Evolutionary conservation across 2,329 filamentous ascomycete genomes (phyloP).

Genomic region (Aspergillus cejpii): DNA sequence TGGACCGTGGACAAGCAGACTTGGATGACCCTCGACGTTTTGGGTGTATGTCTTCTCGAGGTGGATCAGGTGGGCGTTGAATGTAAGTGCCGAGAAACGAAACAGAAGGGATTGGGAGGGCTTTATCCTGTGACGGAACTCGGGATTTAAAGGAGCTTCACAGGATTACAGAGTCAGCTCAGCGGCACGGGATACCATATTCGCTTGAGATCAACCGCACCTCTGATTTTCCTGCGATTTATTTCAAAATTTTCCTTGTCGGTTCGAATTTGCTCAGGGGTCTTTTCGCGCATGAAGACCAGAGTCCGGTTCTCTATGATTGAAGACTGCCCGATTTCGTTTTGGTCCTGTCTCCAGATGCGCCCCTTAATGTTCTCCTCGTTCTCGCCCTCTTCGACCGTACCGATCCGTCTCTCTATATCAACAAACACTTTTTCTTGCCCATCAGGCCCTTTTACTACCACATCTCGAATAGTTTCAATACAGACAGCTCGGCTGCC

Average conservation of each 20-base stretch:
- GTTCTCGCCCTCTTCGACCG: conserved; percentile 33
- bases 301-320: conserved; percentile 56
- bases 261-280: conserved; percentile 28
- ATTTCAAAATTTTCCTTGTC: conserved; percentile 22
- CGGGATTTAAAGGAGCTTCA: conserved; percentile 46
- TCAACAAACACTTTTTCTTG: conserved; percentile 56
- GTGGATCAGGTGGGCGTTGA: conserved; percentile 90
- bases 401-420: conserved; percentile 50
- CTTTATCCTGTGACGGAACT: conserved; percentile 54
- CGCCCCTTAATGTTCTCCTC: conserved; percentile 33
- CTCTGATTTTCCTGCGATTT: conserved; percentile 28
- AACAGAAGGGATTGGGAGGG: conserved; percentile 71
- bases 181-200: conserved; percentile 14
- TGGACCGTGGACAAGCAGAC: conserved; percentile 80
- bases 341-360: conserved; percentile 41
- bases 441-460: conserved; percentile 46
- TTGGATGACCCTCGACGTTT: conserved; percentile 64
- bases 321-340: conserved; percentile 38
- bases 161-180: conserved; percentile 10
- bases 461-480: conserved; percentile 45
- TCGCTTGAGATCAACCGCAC: conserved; percentile 21
- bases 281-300: conserved; percentile 55
- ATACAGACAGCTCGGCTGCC: conserved; percentile 39
- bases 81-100: conserved; percentile 82
- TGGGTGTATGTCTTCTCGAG: conserved; percentile 66